Conservation (phyloP, 1,284 basidiomycete genomes). For the Heterobasidion occidentale region DNA sequence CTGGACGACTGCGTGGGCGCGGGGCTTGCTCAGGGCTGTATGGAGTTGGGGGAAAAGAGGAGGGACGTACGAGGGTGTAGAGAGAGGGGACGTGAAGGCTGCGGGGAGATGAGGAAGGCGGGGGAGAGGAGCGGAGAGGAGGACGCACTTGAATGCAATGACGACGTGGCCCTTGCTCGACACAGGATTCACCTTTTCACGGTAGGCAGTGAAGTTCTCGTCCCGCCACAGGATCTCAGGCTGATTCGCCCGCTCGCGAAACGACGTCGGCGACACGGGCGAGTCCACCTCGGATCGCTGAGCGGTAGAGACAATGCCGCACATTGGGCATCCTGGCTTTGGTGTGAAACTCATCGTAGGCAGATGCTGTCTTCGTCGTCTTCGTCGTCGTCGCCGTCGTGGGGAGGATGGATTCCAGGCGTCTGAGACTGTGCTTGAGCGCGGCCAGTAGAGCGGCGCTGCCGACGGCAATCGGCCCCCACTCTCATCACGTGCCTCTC, state of each 20-base stretch:
- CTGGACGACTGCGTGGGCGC: constrained; percentile 49
- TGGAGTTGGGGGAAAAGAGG: constrained; percentile 1
- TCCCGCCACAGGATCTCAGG: constrained; percentile 65
- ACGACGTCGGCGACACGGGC: constrained; percentile 35
- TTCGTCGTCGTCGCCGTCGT: too few species aligned
- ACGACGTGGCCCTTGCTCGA: constrained; percentile 64
- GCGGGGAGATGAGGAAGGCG: constrained; percentile 1
- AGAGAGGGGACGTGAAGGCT: constrained; percentile 72
- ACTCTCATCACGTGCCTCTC: too few species aligned
- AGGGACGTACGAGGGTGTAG: constrained; percentile 52
- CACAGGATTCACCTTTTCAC: constrained; percentile 58
- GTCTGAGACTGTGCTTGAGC: too few species aligned
- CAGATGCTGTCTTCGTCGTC: not conserved
- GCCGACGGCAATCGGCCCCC: too few species aligned
- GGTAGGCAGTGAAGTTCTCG: constrained; percentile 66
- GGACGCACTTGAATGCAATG: constrained; percentile 66
- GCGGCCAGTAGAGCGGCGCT: too few species aligned
- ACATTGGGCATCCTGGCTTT: constrained; percentile 66
- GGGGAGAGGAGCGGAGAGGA: constrained; percentile 3
- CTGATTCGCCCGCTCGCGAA: constrained; percentile 30
- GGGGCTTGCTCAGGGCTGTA: not conserved
- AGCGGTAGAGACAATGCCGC: constrained; percentile 59
- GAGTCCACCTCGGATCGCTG: constrained; percentile 33
- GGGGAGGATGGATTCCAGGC: too few species aligned
- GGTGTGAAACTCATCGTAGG: constrained; percentile 33